A percentile compares a stretch with the other conserved stretches of the same genome.
Conservation (phyloP, 352 stramenopile genomes). For the Pythium grandisporangium region DNA sequence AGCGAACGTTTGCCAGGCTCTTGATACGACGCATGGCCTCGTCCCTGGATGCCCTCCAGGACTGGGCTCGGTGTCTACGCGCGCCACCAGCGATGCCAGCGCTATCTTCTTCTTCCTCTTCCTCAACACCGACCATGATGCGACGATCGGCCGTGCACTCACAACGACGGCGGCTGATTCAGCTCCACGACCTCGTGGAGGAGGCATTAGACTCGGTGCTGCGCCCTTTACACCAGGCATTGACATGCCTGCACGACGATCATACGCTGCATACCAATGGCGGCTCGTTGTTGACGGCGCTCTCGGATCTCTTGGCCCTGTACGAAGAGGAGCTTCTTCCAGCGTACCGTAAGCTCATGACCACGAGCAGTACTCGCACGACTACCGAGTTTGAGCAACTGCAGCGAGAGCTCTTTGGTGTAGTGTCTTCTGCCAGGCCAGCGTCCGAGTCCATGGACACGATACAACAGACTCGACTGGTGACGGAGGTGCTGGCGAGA, state of each 20-base stretch:
- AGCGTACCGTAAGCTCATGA: conserved; percentile 30
- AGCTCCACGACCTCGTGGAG: conserved; percentile 55
- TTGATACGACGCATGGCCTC: conserved; percentile 62
- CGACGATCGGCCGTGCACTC: not conserved
- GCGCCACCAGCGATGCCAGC: too few relatives aligned
- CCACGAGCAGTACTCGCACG: too few relatives aligned
- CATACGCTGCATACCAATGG: conserved; percentile 32
- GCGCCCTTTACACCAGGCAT: conserved; percentile 36
- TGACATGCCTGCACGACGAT: conserved; percentile 15
- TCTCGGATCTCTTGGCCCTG: conserved; percentile 31
- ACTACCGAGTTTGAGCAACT: conserved; percentile 44
- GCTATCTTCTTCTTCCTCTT: too few relatives aligned
- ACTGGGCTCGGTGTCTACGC: conserved; percentile 34
- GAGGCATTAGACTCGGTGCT: conserved; percentile 64
- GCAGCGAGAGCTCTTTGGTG: conserved; percentile 34
- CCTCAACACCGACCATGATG: conserved; percentile 7
- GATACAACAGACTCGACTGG: conserved; percentile 2
- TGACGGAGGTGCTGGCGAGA: conserved; percentile 8
- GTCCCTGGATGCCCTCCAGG: conserved; percentile 44
- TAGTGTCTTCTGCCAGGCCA: not conserved
- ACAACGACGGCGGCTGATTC: conserved; percentile 38
- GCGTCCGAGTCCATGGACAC: conserved; percentile 5
- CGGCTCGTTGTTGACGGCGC: conserved; percentile 21
- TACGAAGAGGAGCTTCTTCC: conserved; percentile 20
- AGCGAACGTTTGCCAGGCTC: conserved; percentile 66